phyloP scores from a whole-genome alignment of 164 flowering plant species.

The Litsea cubeba region DNA sequence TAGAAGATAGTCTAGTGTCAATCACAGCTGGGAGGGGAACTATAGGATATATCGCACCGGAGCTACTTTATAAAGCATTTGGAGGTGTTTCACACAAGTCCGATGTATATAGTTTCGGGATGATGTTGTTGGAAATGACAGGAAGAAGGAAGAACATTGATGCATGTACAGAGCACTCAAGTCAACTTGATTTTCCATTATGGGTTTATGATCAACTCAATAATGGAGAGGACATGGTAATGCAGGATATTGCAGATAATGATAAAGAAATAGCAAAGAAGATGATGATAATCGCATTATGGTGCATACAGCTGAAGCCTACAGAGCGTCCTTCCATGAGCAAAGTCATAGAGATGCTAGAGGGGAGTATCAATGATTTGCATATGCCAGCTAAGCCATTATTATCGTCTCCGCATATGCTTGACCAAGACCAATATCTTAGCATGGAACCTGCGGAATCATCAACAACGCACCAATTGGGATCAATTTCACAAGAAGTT shows the following conservation, averaged over 20 bases:
- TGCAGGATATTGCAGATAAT: neutral
- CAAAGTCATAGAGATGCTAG: constrained; percentile 1
- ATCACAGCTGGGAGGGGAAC: constrained; percentile 1
- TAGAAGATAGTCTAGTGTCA: neutral
- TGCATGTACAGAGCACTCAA: constrained; percentile 1
- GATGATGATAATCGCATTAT: neutral
- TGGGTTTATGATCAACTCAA: constrained; percentile 21
- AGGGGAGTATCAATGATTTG: neutral
- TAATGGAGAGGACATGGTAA: constrained; percentile 7
- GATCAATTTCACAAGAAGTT: too few species aligned
- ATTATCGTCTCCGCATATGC: neutral
- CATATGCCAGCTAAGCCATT: constrained; percentile 4
- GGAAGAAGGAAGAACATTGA: neutral
- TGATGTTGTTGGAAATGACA: too few species aligned
- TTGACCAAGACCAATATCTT: too few species aligned
- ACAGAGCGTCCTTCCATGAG: constrained; percentile 5
- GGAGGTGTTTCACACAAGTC: too few species aligned
- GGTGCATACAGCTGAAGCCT: constrained; percentile 6
- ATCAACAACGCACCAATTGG: too few species aligned
- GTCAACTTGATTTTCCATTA: constrained; percentile 20
- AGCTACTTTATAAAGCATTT: too few species aligned
- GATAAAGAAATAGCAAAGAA: neutral
- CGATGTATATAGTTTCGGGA: too few species aligned
- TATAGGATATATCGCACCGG: too few species aligned
- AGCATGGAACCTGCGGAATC: too few species aligned